A percentile compares a stretch with the other conserved stretches of the same genome.
phyloP scores from a whole-genome alignment of 371 early-diverging fungal genomes.

The Syncephalastrum racemosum region DNA sequence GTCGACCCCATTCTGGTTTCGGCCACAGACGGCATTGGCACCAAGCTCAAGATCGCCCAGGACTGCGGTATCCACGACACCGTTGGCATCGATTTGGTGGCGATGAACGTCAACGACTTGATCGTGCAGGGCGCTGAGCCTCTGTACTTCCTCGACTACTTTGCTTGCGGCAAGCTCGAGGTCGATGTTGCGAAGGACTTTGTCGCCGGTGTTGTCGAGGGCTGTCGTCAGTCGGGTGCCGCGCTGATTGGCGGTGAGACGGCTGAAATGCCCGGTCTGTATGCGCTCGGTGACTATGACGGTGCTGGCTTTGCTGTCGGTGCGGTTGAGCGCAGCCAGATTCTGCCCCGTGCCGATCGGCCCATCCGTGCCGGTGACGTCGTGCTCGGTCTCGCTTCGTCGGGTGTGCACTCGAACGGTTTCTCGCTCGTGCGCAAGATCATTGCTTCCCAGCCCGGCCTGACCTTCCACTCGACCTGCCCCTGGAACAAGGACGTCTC shows the following conservation, averaged over 20 bases:
- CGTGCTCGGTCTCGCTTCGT: constrained; percentile 88
- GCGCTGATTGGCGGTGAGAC: constrained; percentile 98
- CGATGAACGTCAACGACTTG: constrained; percentile 98
- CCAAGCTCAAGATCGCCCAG: constrained; percentile 96
- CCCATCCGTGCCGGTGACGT: constrained; percentile 80
- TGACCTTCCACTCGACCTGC: constrained; percentile 76
- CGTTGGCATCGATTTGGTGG: constrained; percentile 95
- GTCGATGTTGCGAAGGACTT: constrained; percentile 90
- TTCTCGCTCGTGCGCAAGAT: constrained; percentile 95
- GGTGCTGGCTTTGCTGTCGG: constrained; percentile 98
- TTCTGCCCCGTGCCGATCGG: constrained; percentile 79
- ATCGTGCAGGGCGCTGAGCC: constrained; percentile 99
- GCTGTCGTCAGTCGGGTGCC: constrained; percentile 89
- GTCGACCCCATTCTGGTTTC: constrained; percentile 90
- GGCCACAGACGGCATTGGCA: constrained; percentile 98
- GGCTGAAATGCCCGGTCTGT: constrained; percentile 99
- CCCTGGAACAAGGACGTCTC: constrained; percentile 75
- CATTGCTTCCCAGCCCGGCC: constrained; percentile 66
- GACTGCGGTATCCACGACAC: constrained; percentile 83
- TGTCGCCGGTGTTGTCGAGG: constrained; percentile 92
- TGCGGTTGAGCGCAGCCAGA: constrained; percentile 87
- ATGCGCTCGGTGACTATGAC: constrained; percentile 86
- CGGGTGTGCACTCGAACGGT: constrained; percentile 97
- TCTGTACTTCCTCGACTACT: constrained; percentile 96
- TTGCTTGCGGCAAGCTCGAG: constrained; percentile 92